Base-by-base conservation (phyloP, 768 basidiomycete genomes). In the Boletus barrowsii region DNA sequence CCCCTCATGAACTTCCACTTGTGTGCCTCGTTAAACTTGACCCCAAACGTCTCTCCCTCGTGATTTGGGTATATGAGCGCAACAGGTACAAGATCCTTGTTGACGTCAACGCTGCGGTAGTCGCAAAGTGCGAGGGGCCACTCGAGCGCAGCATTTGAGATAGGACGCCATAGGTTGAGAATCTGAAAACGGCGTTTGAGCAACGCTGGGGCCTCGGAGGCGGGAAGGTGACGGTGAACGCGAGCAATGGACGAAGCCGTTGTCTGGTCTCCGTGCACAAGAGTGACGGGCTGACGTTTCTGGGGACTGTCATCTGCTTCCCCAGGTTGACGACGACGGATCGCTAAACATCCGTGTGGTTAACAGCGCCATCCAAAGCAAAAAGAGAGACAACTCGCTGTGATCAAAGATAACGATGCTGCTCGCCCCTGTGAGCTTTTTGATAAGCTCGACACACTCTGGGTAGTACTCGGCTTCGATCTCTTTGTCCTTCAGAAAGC, bases 101-200 rank as follows among this genome's bases (percentile, higher is more conserved):
- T 54, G 1, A 54, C 47, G 56, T 79, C 70, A 8, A 80, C 65
- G 53, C 69, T 75, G 13, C 74, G 70, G 62, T 67, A 79, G 66
- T 82, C 81, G 60, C 78, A 78, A 0, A 79, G 67, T 10, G 75
- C 73, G 36, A 82, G 72, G 5, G 79, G 80, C 69, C 72, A 78
- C 55, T 81, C 81, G n/a, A 64, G 61, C 2, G 79, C 79, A 2
- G 72, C 58, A 55, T 76, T 66, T n/a, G 68, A 60, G 60, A 82
- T 79, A 1, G 80, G 80, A 20, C 80, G 73, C 81, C 81, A 82
- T 53, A 82, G 64, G 63, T 81, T 81, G 56, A 82, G 72, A 56
- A 82, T 77, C 60, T 80, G 79, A 65, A 78, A 80, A 55, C 79
- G 77, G 22, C 69, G 64, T 55, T 72, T 62, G 35, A 79, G 70